Base-by-base conservation (phyloP, 1,284 basidiomycete species). In the Amylostereum areolatum region DNA sequence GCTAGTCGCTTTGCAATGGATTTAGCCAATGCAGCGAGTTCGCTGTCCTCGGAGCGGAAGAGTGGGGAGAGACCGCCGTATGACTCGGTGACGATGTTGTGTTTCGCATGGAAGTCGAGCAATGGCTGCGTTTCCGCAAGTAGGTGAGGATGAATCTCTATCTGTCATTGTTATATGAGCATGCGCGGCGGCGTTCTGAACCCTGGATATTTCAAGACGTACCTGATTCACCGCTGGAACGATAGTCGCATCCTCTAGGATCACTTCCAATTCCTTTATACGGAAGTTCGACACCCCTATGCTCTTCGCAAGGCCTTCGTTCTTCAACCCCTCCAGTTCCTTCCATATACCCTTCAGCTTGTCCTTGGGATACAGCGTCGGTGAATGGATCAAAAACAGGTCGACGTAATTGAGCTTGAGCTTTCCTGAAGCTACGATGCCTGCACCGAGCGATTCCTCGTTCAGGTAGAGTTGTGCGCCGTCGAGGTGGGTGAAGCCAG, bases 221-320 rank as follows among this genome's bases (percentile, higher is more conserved):
- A 83, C 89, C 79, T 94, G 92, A 62, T 94, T 93, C 9, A 89
- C 80, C 2, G 81, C 79, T 0, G 91, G 90, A 3, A 73, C 57
- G 35, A 89, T 65, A 28, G 71, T 77, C 28, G 80, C 84, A 27
- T 66, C 73, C 34, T 76, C 72, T 29, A 89, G 60, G 35, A 92
- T 68, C 47, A 77, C 76, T 52, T 83, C 66, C 39, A 94, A 66
- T 56, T 93, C 76, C 51, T 79, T 68, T 18, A 83, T 72, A 12
- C 72, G 75, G 65, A 86, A 93, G 70, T 95, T 95, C 47, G 85
- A 89, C 11, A 96, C 89, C 1, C 92, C 92, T 51, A 95, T 89
- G 36, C 80, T 83, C 64, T 77, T 85, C 36, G 87, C 71, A 41
- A 91, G 66, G 1, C 88, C 88, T 42, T 80, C 80, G 42, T 67